A percentile compares a stretch with the other conserved stretches of the same genome.
Evolutionary conservation across 2,329 filamentous ascomycete genomes (phyloP).

Genomic region (Elsinoe batatas): DNA sequence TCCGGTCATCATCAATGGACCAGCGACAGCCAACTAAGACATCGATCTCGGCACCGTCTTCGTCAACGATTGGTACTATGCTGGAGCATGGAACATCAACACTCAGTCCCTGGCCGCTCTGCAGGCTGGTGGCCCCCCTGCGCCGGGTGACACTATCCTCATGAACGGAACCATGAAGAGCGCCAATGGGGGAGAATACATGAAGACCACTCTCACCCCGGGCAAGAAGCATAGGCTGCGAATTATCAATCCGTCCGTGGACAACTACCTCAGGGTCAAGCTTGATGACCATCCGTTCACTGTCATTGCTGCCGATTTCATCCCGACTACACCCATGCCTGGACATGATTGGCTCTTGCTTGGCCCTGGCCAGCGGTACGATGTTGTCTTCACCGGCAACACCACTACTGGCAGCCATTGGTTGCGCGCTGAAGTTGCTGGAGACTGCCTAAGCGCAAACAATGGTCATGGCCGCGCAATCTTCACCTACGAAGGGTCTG

Average conservation of each 20-base stretch:
- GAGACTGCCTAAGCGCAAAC: constrained; percentile 28
- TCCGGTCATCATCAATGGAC: constrained; percentile 33
- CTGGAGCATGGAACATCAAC: constrained; percentile 23
- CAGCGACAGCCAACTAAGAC: constrained; percentile 33
- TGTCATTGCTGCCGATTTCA: constrained; percentile 30
- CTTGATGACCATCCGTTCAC: constrained; percentile 27
- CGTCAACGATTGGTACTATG: constrained; percentile 25
- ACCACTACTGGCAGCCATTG: constrained; percentile 36
- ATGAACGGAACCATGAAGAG: constrained; percentile 34
- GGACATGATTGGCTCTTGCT: constrained; percentile 27
- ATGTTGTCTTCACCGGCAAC: constrained; percentile 38
- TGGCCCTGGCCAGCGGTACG: constrained; percentile 38
- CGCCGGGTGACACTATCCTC: constrained; percentile 36
- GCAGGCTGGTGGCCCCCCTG: constrained; percentile 22
- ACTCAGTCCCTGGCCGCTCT: constrained; percentile 25
- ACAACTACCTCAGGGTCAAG: constrained; percentile 34
- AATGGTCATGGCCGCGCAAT: constrained; percentile 27
- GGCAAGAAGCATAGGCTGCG: constrained; percentile 36
- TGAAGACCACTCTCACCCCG: constrained; percentile 18
- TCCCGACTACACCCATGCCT: constrained; percentile 23
- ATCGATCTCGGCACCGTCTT: constrained; percentile 24
- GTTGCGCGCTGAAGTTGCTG: constrained; percentile 34
- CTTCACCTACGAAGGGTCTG: constrained; percentile 26
- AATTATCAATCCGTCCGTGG: constrained; percentile 38
- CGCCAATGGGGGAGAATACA: constrained; percentile 25